phyloP scores from a whole-genome alignment of 257 asterid genomes.

The Solanum lycopersicoides region DNA sequence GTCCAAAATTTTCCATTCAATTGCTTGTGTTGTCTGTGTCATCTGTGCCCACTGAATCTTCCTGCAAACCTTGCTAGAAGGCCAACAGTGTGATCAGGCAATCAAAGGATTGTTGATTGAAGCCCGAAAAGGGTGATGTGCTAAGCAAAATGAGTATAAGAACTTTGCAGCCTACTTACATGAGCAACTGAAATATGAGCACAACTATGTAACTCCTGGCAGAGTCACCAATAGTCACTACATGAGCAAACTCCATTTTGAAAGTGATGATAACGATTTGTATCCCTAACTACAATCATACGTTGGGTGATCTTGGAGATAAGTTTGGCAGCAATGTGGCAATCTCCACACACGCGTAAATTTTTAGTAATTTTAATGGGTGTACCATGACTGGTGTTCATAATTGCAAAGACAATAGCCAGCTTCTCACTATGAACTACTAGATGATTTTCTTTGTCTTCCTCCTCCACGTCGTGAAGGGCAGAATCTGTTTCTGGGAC shows the following conservation, averaged over 20 bases:
- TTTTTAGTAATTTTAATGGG: slow-evolving; percentile 71
- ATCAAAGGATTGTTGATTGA: neutral
- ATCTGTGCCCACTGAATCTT: neutral
- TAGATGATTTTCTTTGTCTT: slow-evolving; percentile 80
- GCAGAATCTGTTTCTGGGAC: slow-evolving; percentile 63
- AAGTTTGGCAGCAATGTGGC: slow-evolving; percentile 69
- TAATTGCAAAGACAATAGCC: slow-evolving; percentile 71
- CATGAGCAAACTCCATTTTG: slow-evolving; percentile 73
- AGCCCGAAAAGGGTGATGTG: neutral
- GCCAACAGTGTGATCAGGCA: neutral
- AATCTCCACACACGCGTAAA: slow-evolving; percentile 81
- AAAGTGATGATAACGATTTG: slow-evolving; percentile 77
- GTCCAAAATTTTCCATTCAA: neutral
- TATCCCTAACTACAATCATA: slow-evolving; percentile 64
- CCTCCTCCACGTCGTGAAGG: slow-evolving; percentile 90
- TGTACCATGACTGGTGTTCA: slow-evolving; percentile 41
- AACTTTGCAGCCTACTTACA: neutral
- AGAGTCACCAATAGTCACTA: slow-evolving; percentile 81
- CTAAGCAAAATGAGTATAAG: neutral
- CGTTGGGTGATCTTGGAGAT: slow-evolving; percentile 66
- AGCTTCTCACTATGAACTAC: slow-evolving; percentile 82
- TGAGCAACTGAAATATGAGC: neutral
- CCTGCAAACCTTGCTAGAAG: neutral
- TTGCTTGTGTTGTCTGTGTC: neutral
- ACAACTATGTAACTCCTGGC: neutral